A percentile compares a stretch with the other conserved stretches of the same genome.
Evolutionary conservation across 176 grass and related monocot genomes (phyloP).

Genomic region (Lolium multiflorum): DNA sequence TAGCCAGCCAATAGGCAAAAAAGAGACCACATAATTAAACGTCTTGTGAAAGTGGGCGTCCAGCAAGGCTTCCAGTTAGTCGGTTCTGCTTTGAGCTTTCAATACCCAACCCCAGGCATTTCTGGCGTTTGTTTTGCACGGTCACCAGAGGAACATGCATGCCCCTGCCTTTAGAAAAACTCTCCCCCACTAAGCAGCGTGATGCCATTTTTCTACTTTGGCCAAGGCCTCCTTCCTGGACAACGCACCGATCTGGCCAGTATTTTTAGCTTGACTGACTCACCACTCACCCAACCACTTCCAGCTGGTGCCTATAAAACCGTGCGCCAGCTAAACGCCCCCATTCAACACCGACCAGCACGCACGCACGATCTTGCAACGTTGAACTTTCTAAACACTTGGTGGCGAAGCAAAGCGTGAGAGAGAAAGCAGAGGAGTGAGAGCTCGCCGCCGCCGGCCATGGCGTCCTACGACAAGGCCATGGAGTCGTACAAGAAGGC

Average conservation of each 20-base stretch:
- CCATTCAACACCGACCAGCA: slow-evolving; percentile 39
- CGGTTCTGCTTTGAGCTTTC: slow-evolving; percentile 18
- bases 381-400: not conserved
- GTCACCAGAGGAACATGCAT: not conserved
- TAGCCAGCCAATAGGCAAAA: not conserved
- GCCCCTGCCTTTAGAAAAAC: slow-evolving; percentile 28
- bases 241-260: slow-evolving; percentile 40
- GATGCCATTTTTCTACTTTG: slow-evolving; percentile 34
- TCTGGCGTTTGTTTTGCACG: slow-evolving; percentile 29
- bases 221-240: slow-evolving; percentile 4
- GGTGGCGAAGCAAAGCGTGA: not conserved
- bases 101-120: slow-evolving; percentile 11
- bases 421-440: not conserved
- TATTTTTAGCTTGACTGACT: slow-evolving; percentile 16
- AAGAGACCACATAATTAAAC: slow-evolving; percentile 8
- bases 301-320: slow-evolving; percentile 42
- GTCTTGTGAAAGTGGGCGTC: slow-evolving; percentile 30
- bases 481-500: slow-evolving; percentile 79
- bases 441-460: slow-evolving; percentile 18
- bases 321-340: slow-evolving; percentile 7
- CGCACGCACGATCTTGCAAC: not conserved
- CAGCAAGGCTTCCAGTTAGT: slow-evolving; percentile 30
- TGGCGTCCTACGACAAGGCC: slow-evolving; percentile 61
- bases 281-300: slow-evolving; percentile 36
- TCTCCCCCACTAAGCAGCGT: not conserved